Evolutionary conservation across 2,329 filamentous ascomycete species (phyloP).

Genomic region (Scytalidium lignicola): DNA sequence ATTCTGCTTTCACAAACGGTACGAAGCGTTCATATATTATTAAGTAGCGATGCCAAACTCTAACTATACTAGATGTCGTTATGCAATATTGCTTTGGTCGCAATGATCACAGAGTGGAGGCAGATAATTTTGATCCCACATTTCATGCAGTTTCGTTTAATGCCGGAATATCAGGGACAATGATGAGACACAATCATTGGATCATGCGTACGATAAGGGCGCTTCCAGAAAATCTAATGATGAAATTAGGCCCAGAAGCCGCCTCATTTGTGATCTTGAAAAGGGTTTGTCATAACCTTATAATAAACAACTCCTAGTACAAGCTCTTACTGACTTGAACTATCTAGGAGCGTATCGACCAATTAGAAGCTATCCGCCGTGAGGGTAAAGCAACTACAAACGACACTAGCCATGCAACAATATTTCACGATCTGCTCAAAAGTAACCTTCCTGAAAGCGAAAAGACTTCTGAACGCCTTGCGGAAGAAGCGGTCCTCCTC

Average conservation of each 20-base stretch:
- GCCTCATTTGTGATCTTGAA: slow-evolving; percentile 8
- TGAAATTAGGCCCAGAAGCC: slow-evolving; percentile 6
- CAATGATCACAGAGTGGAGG: slow-evolving; percentile 10
- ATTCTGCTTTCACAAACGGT: slow-evolving; percentile 11
- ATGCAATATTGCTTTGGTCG: slow-evolving; percentile 21
- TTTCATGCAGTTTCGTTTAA: slow-evolving; percentile 13
- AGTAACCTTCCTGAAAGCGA: slow-evolving; percentile 29
- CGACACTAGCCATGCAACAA: slow-evolving; percentile 15
- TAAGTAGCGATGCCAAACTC: no score
- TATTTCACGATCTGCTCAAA: slow-evolving; percentile 21
- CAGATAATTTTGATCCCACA: slow-evolving; percentile 13
- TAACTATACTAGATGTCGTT: slow-evolving; percentile 17
- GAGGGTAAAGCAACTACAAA: slow-evolving; percentile 7
- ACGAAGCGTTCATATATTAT: background rate
- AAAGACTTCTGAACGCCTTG: slow-evolving; percentile 27
- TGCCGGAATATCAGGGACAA: slow-evolving; percentile 7
- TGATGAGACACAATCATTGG: slow-evolving; percentile 13
- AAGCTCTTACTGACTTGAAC: background rate
- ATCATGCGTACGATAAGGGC: slow-evolving; percentile 11
- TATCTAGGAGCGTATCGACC: slow-evolving; percentile 1
- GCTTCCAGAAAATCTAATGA: slow-evolving; percentile 8
- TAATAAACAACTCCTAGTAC: background rate
- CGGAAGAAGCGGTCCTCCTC: slow-evolving; percentile 28
- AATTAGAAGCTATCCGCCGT: slow-evolving; percentile 4
- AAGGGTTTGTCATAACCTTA: slow-evolving; percentile 5